Base-by-base conservation (phyloP, 495 filamentous ascomycete species). In the Astrocystis sublimbata region DNA sequence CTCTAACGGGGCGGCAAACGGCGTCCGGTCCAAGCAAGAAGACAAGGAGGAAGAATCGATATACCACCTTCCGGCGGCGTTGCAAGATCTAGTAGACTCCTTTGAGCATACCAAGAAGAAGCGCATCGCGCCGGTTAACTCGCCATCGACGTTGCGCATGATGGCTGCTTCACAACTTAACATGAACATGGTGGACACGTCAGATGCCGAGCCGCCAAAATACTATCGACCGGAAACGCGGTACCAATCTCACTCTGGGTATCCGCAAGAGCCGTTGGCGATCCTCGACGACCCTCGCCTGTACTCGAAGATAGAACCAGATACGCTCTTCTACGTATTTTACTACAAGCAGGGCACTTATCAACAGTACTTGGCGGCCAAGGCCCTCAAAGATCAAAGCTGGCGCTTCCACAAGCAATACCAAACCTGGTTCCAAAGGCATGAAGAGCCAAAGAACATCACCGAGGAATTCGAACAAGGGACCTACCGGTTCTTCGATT, bases 401-500 rank as follows among this genome's bases (percentile, higher is more conserved):
- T 98, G 94, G 94, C 83, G 94, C 33, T 98, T 98, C 75, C 94
- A 98, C 74, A 98, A 98, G 78, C 94, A 97, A 73, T 98, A 98
- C 72, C 94, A 98, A 73, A 98, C 94, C 9, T 98, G 94, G 94
- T 98, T 98, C 65, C 94, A 98, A 75, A 83, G 94, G 41, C 94
- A 98, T 67, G 94, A 98, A 71, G 94, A 98, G 79, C 94, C 94
- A 19, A 98, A 98, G 79, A 91, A 86, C 45, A 98, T 98, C 69
- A 98, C 94, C 0, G 96, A 98, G 71, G 94, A 98, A 73, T 98
- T 89, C 63, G 94, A 98, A 79, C 93, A 98, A 75, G 94, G 94
- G 26, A 98, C 94, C 5, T 98, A 98, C 77, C 87, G 94, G 45
- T 98, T 98, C 79, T 98, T 98, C 77, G 94, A 98, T 75, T 98